Evolutionary conservation across 805 yeast genomes (phyloP), one percentile per base, ranked within the genome.

Genomic region (Candida coquimbonensis): DNA sequence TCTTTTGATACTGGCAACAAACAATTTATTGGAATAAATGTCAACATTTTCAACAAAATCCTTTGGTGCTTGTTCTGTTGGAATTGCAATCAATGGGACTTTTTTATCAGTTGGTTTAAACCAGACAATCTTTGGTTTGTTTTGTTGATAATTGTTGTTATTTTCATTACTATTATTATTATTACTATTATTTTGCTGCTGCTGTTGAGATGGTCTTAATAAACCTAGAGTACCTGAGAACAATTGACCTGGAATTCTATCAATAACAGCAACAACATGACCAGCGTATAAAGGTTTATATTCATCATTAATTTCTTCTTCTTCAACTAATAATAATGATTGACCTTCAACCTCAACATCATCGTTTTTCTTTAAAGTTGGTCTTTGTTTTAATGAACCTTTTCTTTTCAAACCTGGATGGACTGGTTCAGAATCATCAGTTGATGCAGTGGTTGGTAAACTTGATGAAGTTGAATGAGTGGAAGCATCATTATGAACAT

Each of bases 291-390:
- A 71, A 7, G 99, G 99, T 63, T 87, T 90, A 54, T 80, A 80
- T 38, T 87, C 96, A 61, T 91, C 97, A 58, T 83, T 86, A 54
- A 91, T 86, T 64, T 90, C 96, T 61, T 91, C 97, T 61, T 93
- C 99, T 65, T 93, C 99, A 14, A 85, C 93, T 44, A 93, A 70
- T 39, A 93, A 69, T 51, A 93, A 72, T 2, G 96, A 85, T 66
- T 93, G 99, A 39, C 99, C 99, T 66, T 93, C 99, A 37, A 93
- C 99, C 67, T 93, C 99, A 24, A 93, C 96, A 60, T 93, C 99
- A 63, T 93, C 99, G 60, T 89, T 90, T 67, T 93, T 93, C 75
- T 93, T 93, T 74, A 90, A 95, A 14, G 96, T 86, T 32, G 99
- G 97, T 57, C 99, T 79, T 65, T 90, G 96, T 55, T 88, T 87